phyloP scores from a whole-genome alignment of 2,329 filamentous ascomycete genomes.

The Diplocarpon mali region DNA sequence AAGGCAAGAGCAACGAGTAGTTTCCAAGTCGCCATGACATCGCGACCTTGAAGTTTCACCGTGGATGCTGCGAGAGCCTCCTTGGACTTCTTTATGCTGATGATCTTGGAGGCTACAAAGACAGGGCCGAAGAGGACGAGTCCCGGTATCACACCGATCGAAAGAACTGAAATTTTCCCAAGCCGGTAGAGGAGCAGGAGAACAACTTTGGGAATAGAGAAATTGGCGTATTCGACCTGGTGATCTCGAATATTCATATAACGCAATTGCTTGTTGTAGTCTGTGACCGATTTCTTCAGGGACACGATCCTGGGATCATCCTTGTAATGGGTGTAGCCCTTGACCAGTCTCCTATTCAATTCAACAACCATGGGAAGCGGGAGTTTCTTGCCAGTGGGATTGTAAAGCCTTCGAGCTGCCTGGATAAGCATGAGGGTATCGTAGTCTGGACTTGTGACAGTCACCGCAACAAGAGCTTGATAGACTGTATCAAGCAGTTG shows the following conservation, averaged over 20 bases:
- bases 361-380: conserved; percentile 88
- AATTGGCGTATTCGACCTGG: conserved; percentile 83
- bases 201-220: conserved; percentile 67
- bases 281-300: conserved; percentile 62
- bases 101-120: conserved; percentile 73
- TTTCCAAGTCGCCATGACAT: conserved; percentile 93
- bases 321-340: conserved; percentile 88
- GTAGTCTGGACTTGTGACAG: conserved; percentile 85
- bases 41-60: conserved; percentile 78
- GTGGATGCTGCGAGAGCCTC: conserved; percentile 76
- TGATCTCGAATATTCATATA: conserved; percentile 85
- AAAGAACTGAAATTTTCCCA: conserved; percentile 63
- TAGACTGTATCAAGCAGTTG: conserved; percentile 79
- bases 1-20: conserved; percentile 43
- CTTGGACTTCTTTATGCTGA: conserved; percentile 71
- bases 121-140: conserved; percentile 80
- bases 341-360: conserved; percentile 79
- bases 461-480: conserved; percentile 74
- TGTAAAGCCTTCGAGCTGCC: conserved; percentile 85
- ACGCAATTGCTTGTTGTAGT: conserved; percentile 79
- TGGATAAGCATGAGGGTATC: conserved; percentile 95
- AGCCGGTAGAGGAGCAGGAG: conserved; percentile 70
- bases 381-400: conserved; percentile 85
- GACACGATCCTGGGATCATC: conserved; percentile 73
- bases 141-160: conserved; percentile 74